Evolutionary conservation across 352 stramenopile genomes (phyloP), one percentile per base, ranked within the genome.

Genomic region (Phytophthora sojae): DNA sequence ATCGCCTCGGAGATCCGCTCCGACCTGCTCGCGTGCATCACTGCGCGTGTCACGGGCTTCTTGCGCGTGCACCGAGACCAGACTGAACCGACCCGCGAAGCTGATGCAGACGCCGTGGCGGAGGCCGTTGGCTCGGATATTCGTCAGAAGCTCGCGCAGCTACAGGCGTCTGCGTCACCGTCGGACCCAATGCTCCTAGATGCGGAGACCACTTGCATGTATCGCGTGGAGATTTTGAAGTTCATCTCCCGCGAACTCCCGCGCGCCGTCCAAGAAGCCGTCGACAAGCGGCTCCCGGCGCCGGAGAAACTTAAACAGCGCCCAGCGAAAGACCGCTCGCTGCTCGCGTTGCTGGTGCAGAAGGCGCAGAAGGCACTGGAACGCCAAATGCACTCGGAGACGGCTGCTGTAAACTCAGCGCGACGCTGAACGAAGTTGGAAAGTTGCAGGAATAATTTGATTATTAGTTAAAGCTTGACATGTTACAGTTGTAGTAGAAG

Each of bases 171-270:
- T 3, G 60, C 76, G 8, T 67, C 67, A 4, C 21, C 63, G 6
- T 71, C 66, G 12, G 64, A 75, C 37, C 64, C 71, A 5, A 77
- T 73, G 65, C 65, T 85, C 45, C 64, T 83, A 57, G 69, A 88
- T 57, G 76, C 77, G 45, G 82, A 94, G 76, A 91, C 85, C 15
- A 86, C 82, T 55, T 84, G 82, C 69, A 94, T 93, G 85, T 94
- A 94, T 67, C 85, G 85, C 54, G 82, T 94, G 49, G 87, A 94
- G 82, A 93, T 94, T 69, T 80, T 94, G 55, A 94, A 94, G 76
- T 93, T 89, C 57, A 89, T 93, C 32, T 93, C 87, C 1, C 86
- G 88, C 23, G 87, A 94, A 56, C 77, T 94, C 23, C 85, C 85
- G n/a, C 87, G 87, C 45, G 82, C 87, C 0, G 84, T 94, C 39